Evolutionary conservation across 2,329 filamentous ascomycete genomes (phyloP), one percentile per base, ranked within the genome.

Genomic region (Exutisphaerella laricina): DNA sequence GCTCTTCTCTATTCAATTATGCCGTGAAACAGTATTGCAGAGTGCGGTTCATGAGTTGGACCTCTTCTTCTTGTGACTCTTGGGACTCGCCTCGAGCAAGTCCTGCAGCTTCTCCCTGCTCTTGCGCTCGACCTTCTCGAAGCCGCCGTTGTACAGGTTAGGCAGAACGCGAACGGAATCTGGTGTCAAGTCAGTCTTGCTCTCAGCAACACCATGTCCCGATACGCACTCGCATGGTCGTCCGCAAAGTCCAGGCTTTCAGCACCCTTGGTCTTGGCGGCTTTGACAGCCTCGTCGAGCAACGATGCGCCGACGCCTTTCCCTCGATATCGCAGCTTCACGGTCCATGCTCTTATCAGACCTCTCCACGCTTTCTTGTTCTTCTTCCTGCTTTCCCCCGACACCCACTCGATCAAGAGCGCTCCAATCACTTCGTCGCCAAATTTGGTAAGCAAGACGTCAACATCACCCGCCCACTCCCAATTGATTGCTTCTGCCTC

Each of bases 311-410:
- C 88, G 17, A 94, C 71, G 0, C 88, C 87, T 49, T 79, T 78
- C 22, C 77, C 72, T 18, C 88, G 75, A 62, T 87, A 88, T 53
- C 73, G 72, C 38, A 80, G 66, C 59, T 74, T 74, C 1, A 88
- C 85, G 2, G 87, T 90, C 88, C 88, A 95, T 1, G 85, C 88
- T 20, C 85, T 78, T 44, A 95, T 82, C 35, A 88, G 70, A 6
- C 82, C 85, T 49, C 75, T 77, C 39, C 82, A 83, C 25, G 80
- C 78, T 51, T 69, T 70, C 53, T 69, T 67, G 46, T 70, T 57
- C 57, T 65, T 64, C 55, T 67, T 60, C 23, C 58, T 48, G 35
- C 54, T 54, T 67, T 67, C 58, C 59, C 60, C 64, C 57, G 63
- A 68, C 53, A 83, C 76, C 57, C 86, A 77, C 9, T 80, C 77